These are phyloP conservation scores for Ettlia oleoabundans DNA, from an alignment of 139 green algal genomes.

Conservation along the genomic window DNA sequence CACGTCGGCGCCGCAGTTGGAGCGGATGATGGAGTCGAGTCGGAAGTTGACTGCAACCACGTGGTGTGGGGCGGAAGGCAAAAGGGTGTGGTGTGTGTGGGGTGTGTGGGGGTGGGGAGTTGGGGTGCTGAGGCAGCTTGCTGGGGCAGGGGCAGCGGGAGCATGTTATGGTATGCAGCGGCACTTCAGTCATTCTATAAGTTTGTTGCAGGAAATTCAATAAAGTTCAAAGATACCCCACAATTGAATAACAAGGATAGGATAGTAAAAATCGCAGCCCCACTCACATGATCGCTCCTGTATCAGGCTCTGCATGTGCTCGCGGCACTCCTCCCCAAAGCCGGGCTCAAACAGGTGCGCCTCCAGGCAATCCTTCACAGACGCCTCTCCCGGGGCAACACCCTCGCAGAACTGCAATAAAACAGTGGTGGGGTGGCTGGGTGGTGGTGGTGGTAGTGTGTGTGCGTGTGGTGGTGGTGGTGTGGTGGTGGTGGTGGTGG, in stretches of 20 bases:
- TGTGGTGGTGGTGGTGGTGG: too few relatives aligned
- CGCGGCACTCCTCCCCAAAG: background rate
- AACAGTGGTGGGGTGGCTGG: too few relatives aligned
- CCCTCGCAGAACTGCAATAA: conserved; percentile 34
- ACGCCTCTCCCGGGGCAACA: background rate
- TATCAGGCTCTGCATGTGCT: background rate
- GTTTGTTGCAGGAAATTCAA: too few relatives aligned
- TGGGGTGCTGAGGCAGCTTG: background rate
- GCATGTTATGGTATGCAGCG: background rate
- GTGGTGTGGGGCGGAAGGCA: too few relatives aligned
- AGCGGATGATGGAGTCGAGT: conserved; percentile 10
- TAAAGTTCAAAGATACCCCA: background rate
- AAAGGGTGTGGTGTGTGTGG: too few relatives aligned
- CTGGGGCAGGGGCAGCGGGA: background rate
- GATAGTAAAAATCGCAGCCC: background rate
- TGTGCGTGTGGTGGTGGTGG: background rate
- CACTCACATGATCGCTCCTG: conserved; percentile 12
- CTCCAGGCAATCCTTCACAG: conserved; percentile 22
- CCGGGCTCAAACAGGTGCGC: background rate
- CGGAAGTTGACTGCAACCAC: conserved; percentile 7
- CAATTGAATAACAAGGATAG: background rate
- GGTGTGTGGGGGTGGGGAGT: too few relatives aligned
- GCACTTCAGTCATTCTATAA: too few relatives aligned
- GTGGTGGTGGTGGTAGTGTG: too few relatives aligned
- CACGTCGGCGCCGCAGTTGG: background rate